Conservation (phyloP, 177 flowering plant species). For the Telopea speciosissima region DNA sequence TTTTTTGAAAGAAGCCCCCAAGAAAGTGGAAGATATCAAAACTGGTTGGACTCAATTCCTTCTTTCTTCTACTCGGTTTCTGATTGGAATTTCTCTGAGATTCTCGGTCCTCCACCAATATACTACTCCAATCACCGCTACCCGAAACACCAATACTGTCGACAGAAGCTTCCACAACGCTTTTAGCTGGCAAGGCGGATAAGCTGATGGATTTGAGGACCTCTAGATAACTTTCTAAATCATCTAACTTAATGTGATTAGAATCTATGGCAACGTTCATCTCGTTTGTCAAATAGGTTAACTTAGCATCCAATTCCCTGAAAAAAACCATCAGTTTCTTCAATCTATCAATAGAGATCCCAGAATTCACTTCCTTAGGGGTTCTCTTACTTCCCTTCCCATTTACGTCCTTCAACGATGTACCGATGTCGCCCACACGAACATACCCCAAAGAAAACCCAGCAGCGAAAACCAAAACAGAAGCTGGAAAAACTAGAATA, state of each 20-base stretch:
- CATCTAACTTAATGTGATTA: slow-evolving; percentile 32
- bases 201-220: slow-evolving; percentile 32
- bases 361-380: slow-evolving; percentile 30
- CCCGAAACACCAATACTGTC: slow-evolving; percentile 11
- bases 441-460: slow-evolving; percentile 72
- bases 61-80: slow-evolving; percentile 38
- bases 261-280: slow-evolving; percentile 34
- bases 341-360: slow-evolving; percentile 38
- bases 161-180: slow-evolving; percentile 26
- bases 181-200: slow-evolving; percentile 28
- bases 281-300: slow-evolving; percentile 35
- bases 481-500: slow-evolving; percentile 59
- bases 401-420: slow-evolving; percentile 16
- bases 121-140: slow-evolving; percentile 5
- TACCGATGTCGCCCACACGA: slow-evolving; percentile 25
- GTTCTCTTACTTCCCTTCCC: slow-evolving; percentile 25
- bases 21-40: slow-evolving; percentile 32
- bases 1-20: slow-evolving; percentile 39
- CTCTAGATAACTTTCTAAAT: slow-evolving; percentile 40
- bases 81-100: slow-evolving; percentile 15
- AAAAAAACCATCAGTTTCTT: slow-evolving; percentile 34
- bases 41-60: slow-evolving; percentile 30
- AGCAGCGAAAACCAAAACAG: slow-evolving; percentile 53
- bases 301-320: slow-evolving; percentile 34
- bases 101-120: slow-evolving; percentile 22